phyloP scores from a whole-genome alignment of 1,284 basidiomycete genomes.

The Coriolopsis trogii region DNA sequence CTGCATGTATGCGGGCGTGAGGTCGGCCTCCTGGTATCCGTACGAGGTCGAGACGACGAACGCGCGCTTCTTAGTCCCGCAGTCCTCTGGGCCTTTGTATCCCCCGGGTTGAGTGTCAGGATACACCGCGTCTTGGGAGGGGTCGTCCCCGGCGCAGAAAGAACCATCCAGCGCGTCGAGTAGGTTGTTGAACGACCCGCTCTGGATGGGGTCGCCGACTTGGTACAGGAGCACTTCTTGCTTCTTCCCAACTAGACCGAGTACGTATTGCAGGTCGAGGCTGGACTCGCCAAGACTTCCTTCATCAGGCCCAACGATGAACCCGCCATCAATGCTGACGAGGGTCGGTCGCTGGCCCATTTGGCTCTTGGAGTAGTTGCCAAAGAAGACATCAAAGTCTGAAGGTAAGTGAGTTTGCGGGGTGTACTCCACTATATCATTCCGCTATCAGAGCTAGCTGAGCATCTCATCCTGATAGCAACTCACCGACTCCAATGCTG shows the following conservation, averaged over 20 bases:
- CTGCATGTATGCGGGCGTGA: slow-evolving; percentile 47
- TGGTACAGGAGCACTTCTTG: slow-evolving; percentile 49
- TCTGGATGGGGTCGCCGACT: slow-evolving; percentile 46
- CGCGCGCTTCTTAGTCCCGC: slow-evolving; percentile 52
- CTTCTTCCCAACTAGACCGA: slow-evolving; percentile 40
- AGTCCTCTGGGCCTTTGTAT: slow-evolving; percentile 46
- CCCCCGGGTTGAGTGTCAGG: slow-evolving; percentile 41
- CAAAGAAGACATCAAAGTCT: slow-evolving; percentile 50
- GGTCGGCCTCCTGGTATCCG: slow-evolving; percentile 48
- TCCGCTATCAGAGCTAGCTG: too few relatives aligned
- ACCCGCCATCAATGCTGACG: slow-evolving; percentile 43
- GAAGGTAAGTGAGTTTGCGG: slow-evolving; percentile 47
- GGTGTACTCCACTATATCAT: slow-evolving; percentile 53
- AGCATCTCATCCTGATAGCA: too few relatives aligned
- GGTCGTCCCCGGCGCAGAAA: slow-evolving; percentile 49
- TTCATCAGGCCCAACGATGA: slow-evolving; percentile 24
- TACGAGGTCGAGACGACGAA: slow-evolving; percentile 62
- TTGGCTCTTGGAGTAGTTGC: slow-evolving; percentile 40
- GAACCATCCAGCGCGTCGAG: slow-evolving; percentile 49
- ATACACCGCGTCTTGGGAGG: slow-evolving; percentile 42
- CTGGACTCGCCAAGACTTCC: slow-evolving; percentile 50
- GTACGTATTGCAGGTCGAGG: slow-evolving; percentile 46
- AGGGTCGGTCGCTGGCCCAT: slow-evolving; percentile 45
- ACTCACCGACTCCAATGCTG: slow-evolving; percentile 50
- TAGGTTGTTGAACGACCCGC: slow-evolving; percentile 46